Evolutionary conservation across 495 filamentous ascomycete genomes (phyloP), one percentile per base, ranked within the genome.

Genomic region (Halenospora varia): DNA sequence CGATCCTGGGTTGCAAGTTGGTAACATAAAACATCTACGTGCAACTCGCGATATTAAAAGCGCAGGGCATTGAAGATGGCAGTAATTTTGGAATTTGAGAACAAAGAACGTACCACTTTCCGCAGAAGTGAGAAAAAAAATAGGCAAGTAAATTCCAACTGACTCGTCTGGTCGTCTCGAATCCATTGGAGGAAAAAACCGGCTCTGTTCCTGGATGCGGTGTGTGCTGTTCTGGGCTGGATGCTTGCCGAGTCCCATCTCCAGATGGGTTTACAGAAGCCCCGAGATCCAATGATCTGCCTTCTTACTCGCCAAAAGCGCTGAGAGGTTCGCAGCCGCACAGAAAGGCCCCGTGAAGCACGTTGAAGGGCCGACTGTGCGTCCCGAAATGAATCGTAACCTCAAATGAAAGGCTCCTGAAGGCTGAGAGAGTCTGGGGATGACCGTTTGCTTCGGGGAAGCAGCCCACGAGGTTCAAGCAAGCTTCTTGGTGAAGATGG

Each of bases 301-400:
- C 29, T 13, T 13, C 29, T 35, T 35, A 35, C 29, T 35, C 29
- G 29, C 29, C 29, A 35, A 4, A 35, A 35, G 29, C 29, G 29
- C 29, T 13, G 29, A n/a, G n/a, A 35, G 29, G 29, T 13, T 35
- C 29, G 29, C 29, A 29, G 53, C 83, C 83, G 40, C 29, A 35
- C 13, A 6, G 29, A 35, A 35, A 35, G n/a, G n/a, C n/a, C n/a
- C n/a, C n/a, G n/a, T n/a, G 29, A 35, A 13, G 13, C 13, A 13
- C 13, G 13, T 4, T 35, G 29, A 35, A 35, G 29, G 29, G 29
- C 29, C 29, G 29, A 35, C 29, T 35, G n/a, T n/a, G n/a, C n/a
- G n/a, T n/a, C n/a, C n/a, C n/a, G n/a, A n/a, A n/a, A n/a, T 97
- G n/a, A n/a, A n/a, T n/a, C n/a, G n/a, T n/a, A n/a, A n/a, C n/a